Conservation (phyloP, 2,329 filamentous ascomycete genomes). For the Cadophora luteo-olivacea region DNA sequence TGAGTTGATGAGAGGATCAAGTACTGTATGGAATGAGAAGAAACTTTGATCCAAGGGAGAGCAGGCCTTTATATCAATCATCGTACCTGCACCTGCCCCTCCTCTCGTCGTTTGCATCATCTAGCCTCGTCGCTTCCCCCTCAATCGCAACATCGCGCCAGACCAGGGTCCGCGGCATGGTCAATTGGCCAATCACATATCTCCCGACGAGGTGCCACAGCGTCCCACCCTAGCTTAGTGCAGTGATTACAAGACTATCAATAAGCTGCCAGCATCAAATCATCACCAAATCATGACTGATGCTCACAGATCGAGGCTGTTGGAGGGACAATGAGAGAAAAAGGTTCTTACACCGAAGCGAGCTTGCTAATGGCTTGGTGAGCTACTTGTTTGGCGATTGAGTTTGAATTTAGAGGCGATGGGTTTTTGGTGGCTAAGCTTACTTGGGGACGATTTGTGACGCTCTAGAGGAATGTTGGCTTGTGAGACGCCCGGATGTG, state of each 20-base stretch:
- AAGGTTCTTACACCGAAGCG: background rate
- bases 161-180: background rate
- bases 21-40: background rate
- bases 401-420: background rate
- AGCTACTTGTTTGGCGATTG: background rate
- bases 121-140: background rate
- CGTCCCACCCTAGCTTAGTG: conserved; percentile 12
- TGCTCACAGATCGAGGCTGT: background rate
- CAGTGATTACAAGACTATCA: conserved; percentile 16
- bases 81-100: background rate
- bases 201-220: background rate
- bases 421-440: too few species aligned
- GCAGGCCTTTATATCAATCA: conserved; percentile 11
- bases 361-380: conserved; percentile 9
- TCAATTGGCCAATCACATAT: conserved; percentile 20
- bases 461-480: background rate
- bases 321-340: background rate
- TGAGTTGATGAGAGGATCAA: background rate
- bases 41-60: background rate
- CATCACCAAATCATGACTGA: conserved; percentile 28
- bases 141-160: background rate
- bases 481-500: background rate
- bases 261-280: conserved; percentile 18
- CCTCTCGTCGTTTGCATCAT: background rate
- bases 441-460: background rate